phyloP scores from a whole-genome alignment of 192 early-diverging fungal species.

The Entomortierella parvispora region DNA sequence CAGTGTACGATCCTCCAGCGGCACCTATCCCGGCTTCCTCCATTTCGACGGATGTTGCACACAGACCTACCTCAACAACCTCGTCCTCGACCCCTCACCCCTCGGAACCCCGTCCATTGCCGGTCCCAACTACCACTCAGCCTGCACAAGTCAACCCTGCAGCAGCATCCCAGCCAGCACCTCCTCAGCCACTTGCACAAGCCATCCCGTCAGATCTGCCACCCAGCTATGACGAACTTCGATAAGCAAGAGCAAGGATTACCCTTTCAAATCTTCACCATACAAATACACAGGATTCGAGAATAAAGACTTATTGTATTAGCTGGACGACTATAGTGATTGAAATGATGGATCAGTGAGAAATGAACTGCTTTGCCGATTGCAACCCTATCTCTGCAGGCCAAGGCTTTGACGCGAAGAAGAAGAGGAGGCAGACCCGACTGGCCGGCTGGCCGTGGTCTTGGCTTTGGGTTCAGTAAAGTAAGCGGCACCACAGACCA shows the following conservation, averaged over 20 bases:
- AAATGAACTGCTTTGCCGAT: not conserved
- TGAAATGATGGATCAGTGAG: too few relatives aligned
- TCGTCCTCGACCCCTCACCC: conserved; percentile 13
- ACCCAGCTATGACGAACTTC: conserved; percentile 35
- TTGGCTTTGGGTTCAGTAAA: conserved; percentile 43
- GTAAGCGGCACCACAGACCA: conserved; percentile 41
- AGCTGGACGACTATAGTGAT: too few relatives aligned
- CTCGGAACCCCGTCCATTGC: not conserved
- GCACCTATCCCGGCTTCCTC: conserved; percentile 4
- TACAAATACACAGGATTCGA: too few relatives aligned
- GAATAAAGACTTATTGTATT: too few relatives aligned
- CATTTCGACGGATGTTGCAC: not conserved
- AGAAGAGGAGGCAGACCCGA: not conserved
- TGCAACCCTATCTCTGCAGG: not conserved
- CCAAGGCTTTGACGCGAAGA: not conserved
- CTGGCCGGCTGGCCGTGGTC: too few relatives aligned
- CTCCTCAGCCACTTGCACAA: not conserved
- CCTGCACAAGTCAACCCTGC: not conserved
- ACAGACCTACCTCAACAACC: conserved; percentile 7
- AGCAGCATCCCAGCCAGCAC: not conserved
- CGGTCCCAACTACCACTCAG: not conserved
- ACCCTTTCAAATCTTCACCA: too few relatives aligned
- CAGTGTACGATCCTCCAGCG: conserved; percentile 18
- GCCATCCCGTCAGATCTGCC: conserved; percentile 31
- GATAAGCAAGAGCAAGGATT: too few relatives aligned